Percentiles rank a stretch among this genome's conserved stretches.
phyloP scores from a whole-genome alignment of 495 filamentous ascomycete species.

The Penicillium salamii region DNA sequence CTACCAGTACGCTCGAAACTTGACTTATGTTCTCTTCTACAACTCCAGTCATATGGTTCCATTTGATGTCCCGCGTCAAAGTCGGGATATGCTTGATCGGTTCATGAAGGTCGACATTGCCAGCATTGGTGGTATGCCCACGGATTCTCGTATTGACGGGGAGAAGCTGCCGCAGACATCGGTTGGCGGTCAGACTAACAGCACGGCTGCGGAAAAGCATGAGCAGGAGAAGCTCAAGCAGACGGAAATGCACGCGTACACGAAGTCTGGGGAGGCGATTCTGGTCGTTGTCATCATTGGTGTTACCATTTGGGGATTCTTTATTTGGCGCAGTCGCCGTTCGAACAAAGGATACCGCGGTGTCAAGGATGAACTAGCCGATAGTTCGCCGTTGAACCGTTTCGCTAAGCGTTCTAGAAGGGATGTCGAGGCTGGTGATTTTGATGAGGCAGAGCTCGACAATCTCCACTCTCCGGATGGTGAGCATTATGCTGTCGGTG shows the following conservation, averaged over 20 bases:
- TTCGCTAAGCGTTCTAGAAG: conserved; percentile 47
- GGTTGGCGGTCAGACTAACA: conserved; percentile 85
- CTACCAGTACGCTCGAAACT: conserved; percentile 89
- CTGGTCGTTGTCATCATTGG: conserved; percentile 81
- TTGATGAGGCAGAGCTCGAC: conserved; percentile 86
- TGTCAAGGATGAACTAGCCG: conserved; percentile 28
- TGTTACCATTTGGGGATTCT: conserved; percentile 76
- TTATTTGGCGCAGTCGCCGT: conserved; percentile 76
- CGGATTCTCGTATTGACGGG: conserved; percentile 85
- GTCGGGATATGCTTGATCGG: conserved; percentile 93
- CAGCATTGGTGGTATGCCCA: conserved; percentile 79
- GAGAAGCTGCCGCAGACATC: conserved; percentile 79
- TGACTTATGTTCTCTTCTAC: conserved; percentile 95
- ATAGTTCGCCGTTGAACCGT: conserved; percentile 33
- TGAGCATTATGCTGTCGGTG: conserved; percentile 43
- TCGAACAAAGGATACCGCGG: conserved; percentile 46
- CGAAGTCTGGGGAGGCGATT: conserved; percentile 85
- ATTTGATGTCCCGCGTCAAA: conserved; percentile 83
- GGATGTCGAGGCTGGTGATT: conserved; percentile 81
- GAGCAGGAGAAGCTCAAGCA: conserved; percentile 75
- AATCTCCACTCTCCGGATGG: conserved; percentile 56
- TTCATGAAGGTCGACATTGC: conserved; percentile 94
- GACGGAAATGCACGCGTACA: conserved; percentile 90
- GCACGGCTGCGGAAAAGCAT: conserved; percentile 66
- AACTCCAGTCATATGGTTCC: conserved; percentile 98